Base-by-base conservation (phyloP, 371 early-diverging fungal genomes). In the Modicella reniformis region DNA sequence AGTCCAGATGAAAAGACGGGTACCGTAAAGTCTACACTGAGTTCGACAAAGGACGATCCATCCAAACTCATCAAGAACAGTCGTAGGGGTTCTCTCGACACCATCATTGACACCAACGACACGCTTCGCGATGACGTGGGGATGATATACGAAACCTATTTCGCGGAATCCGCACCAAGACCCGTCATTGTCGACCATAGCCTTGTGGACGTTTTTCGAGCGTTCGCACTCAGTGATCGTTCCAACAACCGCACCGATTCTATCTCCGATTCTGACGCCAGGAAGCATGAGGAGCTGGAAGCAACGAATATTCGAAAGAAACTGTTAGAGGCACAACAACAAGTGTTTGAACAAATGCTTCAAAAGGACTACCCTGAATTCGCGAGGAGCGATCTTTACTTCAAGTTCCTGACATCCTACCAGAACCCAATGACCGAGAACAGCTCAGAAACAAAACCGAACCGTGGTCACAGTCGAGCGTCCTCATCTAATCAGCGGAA, bases 111-210 rank as follows among this genome's bases (percentile, higher is more conserved):
- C 10, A 47, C 44, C 13, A 66, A 60, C 1, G 73, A 75, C 41
- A 87, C 87, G 0, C 81, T 87, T 62, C 80, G 88, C 17, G 83
- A 88, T 28, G 88, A 90, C 61, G 86, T 87, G 17, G 74, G 84
- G 21, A 87, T 84, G 85, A 86, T 93, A 7, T 89, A 89, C 71
- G 90, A 88, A 25, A 92, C 83, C 64, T 92, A 93, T 51, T 90
- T 93, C 64, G 80, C 90, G 1, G 83, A 84, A 6, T 71, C 79
- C 9, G 80, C 87, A 1, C 84, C 84, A 0, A 84, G 88, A 29
- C 84, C 83, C 12, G 75, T 91, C 19, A 65, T 74, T 0, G 62
- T 88, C 25, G 74, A 71, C 47, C 76, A 62, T n/a, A 57, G 63
- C 17, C 69, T 81, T 1, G 62, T 76, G 7, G 54, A 80, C 47